Evolutionary conservation across 2,329 filamentous ascomycete species (phyloP).

Genomic region (Fusarium circinatum): DNA sequence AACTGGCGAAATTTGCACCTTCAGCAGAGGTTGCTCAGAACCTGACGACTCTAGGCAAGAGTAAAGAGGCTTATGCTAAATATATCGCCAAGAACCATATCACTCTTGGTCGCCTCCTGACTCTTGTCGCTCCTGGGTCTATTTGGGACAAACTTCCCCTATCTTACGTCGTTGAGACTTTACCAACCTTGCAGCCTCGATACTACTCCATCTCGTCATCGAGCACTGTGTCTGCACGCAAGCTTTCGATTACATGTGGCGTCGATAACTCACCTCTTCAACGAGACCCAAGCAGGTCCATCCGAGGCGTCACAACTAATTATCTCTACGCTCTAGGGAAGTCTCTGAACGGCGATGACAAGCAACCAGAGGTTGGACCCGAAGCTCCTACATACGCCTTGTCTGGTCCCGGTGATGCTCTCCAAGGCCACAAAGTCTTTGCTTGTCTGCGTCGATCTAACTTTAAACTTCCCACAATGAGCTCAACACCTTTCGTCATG

Average conservation of each 20-base stretch:
- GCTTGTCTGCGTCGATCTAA: slow-evolving; percentile 46
- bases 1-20: slow-evolving; percentile 59
- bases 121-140: slow-evolving; percentile 17
- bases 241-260: slow-evolving; percentile 39
- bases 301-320: slow-evolving; percentile 42
- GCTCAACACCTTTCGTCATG: slow-evolving; percentile 61
- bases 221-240: slow-evolving; percentile 46
- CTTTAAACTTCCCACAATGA: slow-evolving; percentile 57
- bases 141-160: slow-evolving; percentile 49
- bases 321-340: slow-evolving; percentile 41
- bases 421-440: slow-evolving; percentile 33
- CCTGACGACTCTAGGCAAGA: slow-evolving; percentile 22
- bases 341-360: background rate
- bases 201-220: slow-evolving; percentile 73
- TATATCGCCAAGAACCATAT: slow-evolving; percentile 39
- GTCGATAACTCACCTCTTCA: slow-evolving; percentile 30
- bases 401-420: slow-evolving; percentile 23
- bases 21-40: slow-evolving; percentile 54
- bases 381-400: slow-evolving; percentile 19
- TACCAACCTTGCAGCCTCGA: slow-evolving; percentile 61
- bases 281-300: slow-evolving; percentile 13
- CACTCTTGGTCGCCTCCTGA: slow-evolving; percentile 42
- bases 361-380: background rate
- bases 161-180: slow-evolving; percentile 64
- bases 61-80: slow-evolving; percentile 34